Percentiles rank a stretch among this genome's conserved stretches.
Conservation (phyloP, 805 yeast species). For the Zygoascus flipseniorum region DNA sequence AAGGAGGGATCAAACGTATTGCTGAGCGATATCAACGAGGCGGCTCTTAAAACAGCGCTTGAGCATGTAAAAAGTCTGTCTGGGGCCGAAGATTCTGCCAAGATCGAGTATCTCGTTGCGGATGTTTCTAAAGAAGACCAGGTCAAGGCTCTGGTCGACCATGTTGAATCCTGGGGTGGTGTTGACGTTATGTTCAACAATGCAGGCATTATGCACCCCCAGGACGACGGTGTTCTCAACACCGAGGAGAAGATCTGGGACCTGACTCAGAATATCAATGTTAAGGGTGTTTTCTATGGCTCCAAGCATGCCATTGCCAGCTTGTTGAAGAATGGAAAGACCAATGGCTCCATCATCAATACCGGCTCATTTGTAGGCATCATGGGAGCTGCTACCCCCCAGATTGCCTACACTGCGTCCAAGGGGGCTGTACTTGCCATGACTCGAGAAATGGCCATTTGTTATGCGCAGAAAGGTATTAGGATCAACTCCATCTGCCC, state of each 20-base stretch:
- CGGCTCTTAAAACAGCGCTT: conserved; percentile 46
- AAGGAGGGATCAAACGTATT: conserved; percentile 85
- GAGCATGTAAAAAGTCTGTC: conserved; percentile 58
- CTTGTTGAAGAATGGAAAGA: conserved; percentile 22
- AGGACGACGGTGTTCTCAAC: conserved; percentile 26
- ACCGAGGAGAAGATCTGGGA: conserved; percentile 31
- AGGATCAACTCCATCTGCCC: conserved; percentile 53
- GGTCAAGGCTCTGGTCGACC: conserved; percentile 31
- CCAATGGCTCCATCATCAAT: conserved; percentile 28
- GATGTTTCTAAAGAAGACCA: conserved; percentile 29
- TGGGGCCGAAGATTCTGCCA: conserved; percentile 57
- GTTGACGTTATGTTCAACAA: conserved; percentile 79
- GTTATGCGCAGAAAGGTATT: conserved; percentile 48
- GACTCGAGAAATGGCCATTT: conserved; percentile 41
- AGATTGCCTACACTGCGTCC: conserved; percentile 32
- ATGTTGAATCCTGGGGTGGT: conserved; percentile 64
- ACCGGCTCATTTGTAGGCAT: conserved; percentile 32
- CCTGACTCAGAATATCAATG: conserved; percentile 29
- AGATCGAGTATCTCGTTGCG: conserved; percentile 35
- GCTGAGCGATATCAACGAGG: conserved; percentile 59
- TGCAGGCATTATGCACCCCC: conserved; percentile 59
- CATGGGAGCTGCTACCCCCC: conserved; percentile 33
- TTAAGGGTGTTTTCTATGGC: conserved; percentile 31
- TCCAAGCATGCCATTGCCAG: conserved; percentile 30
- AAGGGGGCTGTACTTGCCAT: conserved; percentile 33